These are phyloP conservation scores for Verticillium tricorpus DNA, from an alignment of 2,329 filamentous ascomycete species.

Conservation along the genomic window DNA sequence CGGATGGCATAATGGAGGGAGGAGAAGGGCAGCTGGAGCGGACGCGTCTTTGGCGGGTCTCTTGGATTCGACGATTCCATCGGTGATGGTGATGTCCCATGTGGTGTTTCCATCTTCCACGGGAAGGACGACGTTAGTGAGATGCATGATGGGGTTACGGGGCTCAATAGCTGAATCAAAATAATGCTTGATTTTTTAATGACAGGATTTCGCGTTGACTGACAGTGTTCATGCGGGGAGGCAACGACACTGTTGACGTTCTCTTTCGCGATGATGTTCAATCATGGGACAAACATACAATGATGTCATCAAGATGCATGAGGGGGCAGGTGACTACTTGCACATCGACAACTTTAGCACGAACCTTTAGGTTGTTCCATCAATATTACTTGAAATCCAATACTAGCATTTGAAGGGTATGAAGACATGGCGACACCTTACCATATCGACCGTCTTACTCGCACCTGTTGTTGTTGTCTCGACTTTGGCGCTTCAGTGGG, in stretches of 20 bases:
- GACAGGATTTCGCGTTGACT: background rate
- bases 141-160: background rate
- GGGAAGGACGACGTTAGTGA: slow-evolving; percentile 4
- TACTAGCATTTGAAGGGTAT: too few species aligned
- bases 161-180: background rate
- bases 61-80: slow-evolving; percentile 11
- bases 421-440: background rate
- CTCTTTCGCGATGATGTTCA: background rate
- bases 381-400: background rate
- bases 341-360: background rate
- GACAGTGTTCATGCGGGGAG: background rate
- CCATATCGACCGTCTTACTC: background rate
- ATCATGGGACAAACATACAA: background rate
- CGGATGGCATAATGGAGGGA: slow-evolving; percentile 58
- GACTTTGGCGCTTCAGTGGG: background rate
- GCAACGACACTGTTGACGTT: too few species aligned
- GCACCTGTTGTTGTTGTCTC: background rate
- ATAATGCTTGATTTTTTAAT: background rate
- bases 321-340: background rate
- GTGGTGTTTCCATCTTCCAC: background rate
- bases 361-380: too few species aligned
- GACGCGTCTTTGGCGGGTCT: background rate
- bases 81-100: slow-evolving; percentile 2
- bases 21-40: slow-evolving; percentile 20
- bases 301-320: background rate